These are phyloP conservation scores for Trypanosoma vivax DNA, from an alignment of 208 protist species.

Conservation along the genomic window DNA sequence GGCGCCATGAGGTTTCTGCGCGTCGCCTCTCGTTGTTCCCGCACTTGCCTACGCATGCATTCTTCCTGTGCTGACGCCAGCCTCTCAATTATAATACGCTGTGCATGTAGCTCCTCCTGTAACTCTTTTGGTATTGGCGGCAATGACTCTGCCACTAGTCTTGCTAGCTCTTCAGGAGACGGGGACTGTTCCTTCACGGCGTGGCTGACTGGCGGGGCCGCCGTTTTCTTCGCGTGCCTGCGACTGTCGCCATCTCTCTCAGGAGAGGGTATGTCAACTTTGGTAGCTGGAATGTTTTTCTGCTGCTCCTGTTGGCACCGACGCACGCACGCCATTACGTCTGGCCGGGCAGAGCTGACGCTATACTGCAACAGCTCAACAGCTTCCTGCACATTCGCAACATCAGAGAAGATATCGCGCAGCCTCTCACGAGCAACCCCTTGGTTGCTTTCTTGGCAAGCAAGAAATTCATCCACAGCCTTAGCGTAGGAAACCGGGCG, in stretches of 20 bases:
- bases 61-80: conserved; percentile 38
- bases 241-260: background rate
- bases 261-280: background rate
- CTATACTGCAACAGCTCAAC: conserved; percentile 14
- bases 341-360: conserved; percentile 11
- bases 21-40: conserved; percentile 24
- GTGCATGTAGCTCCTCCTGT: conserved; percentile 34
- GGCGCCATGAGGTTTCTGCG: conserved; percentile 26
- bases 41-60: conserved; percentile 16
- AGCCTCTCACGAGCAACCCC: background rate
- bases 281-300: conserved; percentile 4
- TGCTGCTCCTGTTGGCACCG: conserved; percentile 10
- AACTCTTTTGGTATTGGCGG: conserved; percentile 33
- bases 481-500: background rate
- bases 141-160: conserved; percentile 3
- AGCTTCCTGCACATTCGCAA: conserved; percentile 16
- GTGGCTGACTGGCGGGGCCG: background rate
- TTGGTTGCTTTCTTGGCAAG: background rate
- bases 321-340: conserved; percentile 15
- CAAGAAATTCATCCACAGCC: background rate
- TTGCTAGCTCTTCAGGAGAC: conserved; percentile 2
- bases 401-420: conserved; percentile 13
- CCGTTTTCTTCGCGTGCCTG: background rate
- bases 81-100: conserved; percentile 49
- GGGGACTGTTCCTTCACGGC: background rate